phyloP scores from a whole-genome alignment of 441 rosid species.

The Geranium incanum region DNA sequence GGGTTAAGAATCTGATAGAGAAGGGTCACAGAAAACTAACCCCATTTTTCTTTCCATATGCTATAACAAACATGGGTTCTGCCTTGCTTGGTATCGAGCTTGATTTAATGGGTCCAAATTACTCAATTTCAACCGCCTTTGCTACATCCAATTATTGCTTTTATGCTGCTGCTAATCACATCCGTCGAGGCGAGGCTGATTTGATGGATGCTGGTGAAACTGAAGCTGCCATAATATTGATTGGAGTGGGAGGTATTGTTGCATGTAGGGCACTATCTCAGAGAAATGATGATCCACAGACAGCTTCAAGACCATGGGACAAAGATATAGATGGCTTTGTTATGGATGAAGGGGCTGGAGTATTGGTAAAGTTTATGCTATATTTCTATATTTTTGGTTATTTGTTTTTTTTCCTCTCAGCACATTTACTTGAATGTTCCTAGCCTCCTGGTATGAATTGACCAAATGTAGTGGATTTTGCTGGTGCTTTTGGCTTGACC shows the following conservation, averaged over 20 bases:
- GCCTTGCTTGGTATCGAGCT: slow-evolving; percentile 57
- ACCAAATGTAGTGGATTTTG: too few species aligned
- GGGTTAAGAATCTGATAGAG: slow-evolving; percentile 47
- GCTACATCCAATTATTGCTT: slow-evolving; percentile 63
- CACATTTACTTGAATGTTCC: too few species aligned
- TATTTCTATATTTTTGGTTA: too few species aligned
- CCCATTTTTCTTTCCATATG: slow-evolving; percentile 61
- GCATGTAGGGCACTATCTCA: slow-evolving; percentile 57
- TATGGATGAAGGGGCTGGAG: slow-evolving; percentile 67
- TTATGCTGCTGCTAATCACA: slow-evolving; percentile 58
- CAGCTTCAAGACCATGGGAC: slow-evolving; percentile 70
- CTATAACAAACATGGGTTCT: slow-evolving; percentile 68
- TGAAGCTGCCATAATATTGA: slow-evolving; percentile 44
- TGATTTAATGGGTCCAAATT: slow-evolving; percentile 63
- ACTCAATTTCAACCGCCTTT: slow-evolving; percentile 34
- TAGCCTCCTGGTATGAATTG: too few species aligned
- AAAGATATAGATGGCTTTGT: slow-evolving; percentile 57
- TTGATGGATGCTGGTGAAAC: slow-evolving; percentile 59
- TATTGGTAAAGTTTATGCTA: slow-evolving; percentile 33
- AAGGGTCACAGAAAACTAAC: slow-evolving; percentile 52
- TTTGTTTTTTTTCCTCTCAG: too few species aligned
- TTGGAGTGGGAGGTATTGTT: slow-evolving; percentile 12
- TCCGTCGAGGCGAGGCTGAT: slow-evolving; percentile 56
- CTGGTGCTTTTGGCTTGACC: too few species aligned
- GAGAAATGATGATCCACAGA: slow-evolving; percentile 45